Conservation (phyloP, 164 flowering plant species). For the grape (Vitis vinifera) region DNA sequence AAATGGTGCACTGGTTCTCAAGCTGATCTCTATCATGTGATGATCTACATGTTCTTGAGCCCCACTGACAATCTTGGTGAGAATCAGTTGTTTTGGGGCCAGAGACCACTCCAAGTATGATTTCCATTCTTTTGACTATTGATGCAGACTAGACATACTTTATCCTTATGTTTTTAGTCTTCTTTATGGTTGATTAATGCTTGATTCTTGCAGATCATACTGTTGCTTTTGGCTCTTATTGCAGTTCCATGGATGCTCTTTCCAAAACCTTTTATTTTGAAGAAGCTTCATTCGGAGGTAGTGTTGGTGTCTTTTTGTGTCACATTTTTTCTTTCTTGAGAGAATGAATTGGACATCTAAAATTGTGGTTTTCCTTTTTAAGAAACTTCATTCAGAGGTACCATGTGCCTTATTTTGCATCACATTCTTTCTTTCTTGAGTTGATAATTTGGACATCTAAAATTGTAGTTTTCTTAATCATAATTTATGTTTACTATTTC, state of each 20-base stretch:
- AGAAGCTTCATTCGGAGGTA: conserved; percentile 75
- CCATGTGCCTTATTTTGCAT: background rate
- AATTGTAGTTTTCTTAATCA: too few species aligned
- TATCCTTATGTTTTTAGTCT: background rate
- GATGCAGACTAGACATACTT: background rate
- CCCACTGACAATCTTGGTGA: conserved; percentile 92
- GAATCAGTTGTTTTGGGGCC: conserved; percentile 91
- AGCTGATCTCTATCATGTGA: conserved; percentile 94
- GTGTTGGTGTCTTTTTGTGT: conserved; percentile 1
- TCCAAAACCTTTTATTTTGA: conserved; percentile 91
- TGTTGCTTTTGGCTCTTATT: conserved; percentile 72
- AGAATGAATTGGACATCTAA: background rate
- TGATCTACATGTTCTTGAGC: conserved; percentile 97
- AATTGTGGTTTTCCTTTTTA: conserved; percentile 33
- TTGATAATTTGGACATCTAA: background rate
- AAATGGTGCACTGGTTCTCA: conserved; percentile 98
- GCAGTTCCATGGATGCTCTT: conserved; percentile 99
- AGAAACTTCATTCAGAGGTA: conserved; percentile 74
- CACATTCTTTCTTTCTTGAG: background rate
- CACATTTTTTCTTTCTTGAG: background rate
- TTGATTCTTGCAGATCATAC: conserved; percentile 59
- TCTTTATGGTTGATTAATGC: conserved; percentile 6
- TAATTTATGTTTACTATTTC: too few species aligned
- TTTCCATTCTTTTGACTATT: conserved; percentile 11
- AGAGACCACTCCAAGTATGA: conserved; percentile 79